Base-by-base conservation (phyloP, 345 rosid species). In the Hibiscus mutabilis region DNA sequence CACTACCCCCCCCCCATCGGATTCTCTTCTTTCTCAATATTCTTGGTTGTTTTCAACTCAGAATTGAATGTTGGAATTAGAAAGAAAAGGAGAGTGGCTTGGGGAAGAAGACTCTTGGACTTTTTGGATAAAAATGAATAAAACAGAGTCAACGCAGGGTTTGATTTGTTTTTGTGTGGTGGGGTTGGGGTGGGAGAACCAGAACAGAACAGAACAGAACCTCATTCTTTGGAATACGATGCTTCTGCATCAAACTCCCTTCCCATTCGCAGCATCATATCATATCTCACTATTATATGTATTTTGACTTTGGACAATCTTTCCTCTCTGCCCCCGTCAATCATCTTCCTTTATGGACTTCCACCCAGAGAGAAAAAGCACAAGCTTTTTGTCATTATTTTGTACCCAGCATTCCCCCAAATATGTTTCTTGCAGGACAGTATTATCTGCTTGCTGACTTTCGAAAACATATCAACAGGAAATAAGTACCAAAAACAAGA, bases 141-240 rank as follows among this genome's bases (percentile, higher is more conserved):
- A 78, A 78, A 62, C 33, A 56, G 21, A 74, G 90, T 89, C 92
- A 86, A 57, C 61, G 58, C 10, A 18, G 58, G 51, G 42, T 31
- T 75, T 29, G 33, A 29, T 29, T 42, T 69, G 18, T 2, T 18
- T 52, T 18, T 52, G n/a, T 46, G 29, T 58, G 70, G 72, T 83
- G 83, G 77, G 77, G 88, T 83, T 83, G 83, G 77, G 77, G 88
- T 83, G 76, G 69, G 79, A 73, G 92, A 84, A 25, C 27, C 27
- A 25, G 27, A 25, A 25, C 27, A 25, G 27, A 25, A 25, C 27
- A 25, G 27, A 25, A 25, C 27, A 89, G 92, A 83, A 90, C 81
- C 89, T 75, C 44, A 85, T 89, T 89, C 96, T 74, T 57, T 44
- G 27, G 92, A 78, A 88, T 79, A 74, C 49, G 84, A 88, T 88